phyloP scores from a whole-genome alignment of 768 basidiomycete genomes.

The Amanita brunnescens region DNA sequence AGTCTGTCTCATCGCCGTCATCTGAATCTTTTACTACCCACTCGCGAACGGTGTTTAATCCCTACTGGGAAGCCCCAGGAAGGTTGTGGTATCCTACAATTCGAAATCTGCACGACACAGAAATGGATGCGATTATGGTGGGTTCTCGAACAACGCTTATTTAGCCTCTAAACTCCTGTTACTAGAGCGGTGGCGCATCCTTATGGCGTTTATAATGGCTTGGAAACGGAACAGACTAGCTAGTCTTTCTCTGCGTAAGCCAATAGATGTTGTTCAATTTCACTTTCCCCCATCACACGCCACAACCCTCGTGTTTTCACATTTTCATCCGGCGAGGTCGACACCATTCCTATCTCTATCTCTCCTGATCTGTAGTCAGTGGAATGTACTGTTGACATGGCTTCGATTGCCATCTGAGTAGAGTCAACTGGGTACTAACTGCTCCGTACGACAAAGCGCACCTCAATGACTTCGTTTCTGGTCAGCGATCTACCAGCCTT shows the following conservation, averaged over 20 bases:
- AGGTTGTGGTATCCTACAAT: conserved; percentile 46
- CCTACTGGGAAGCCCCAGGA: conserved; percentile 65
- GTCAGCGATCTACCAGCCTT: conserved; percentile 67
- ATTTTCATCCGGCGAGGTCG: conserved; percentile 62
- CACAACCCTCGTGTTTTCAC: conserved; percentile 65
- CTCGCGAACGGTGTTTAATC: conserved; percentile 17
- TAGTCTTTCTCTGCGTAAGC: conserved; percentile 90
- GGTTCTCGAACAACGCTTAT: conserved; percentile 14
- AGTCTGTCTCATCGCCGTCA: conserved; percentile 29
- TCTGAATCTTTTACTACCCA: conserved; percentile 12
- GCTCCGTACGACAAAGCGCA: conserved; percentile 25
- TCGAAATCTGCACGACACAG: conserved; percentile 40
- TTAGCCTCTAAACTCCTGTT: conserved; percentile 5
- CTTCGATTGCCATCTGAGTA: conserved; percentile 82
- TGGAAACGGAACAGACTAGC: conserved; percentile 12
- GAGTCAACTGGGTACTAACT: not conserved
- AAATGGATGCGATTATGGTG: conserved; percentile 64
- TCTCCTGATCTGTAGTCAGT: conserved; percentile 95
- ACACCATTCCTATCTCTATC: conserved; percentile 93
- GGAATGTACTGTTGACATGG: conserved; percentile 87
- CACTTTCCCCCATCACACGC: conserved; percentile 69
- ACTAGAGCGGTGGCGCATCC: conserved; percentile 64
- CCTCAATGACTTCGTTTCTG: conserved; percentile 84
- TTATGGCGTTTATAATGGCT: conserved; percentile 41
- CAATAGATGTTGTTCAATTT: conserved; percentile 72